Evolutionary conservation across 2,329 filamentous ascomycete species (phyloP), one percentile per base, ranked within the genome.

Genomic region (Colletotrichum sp.): DNA sequence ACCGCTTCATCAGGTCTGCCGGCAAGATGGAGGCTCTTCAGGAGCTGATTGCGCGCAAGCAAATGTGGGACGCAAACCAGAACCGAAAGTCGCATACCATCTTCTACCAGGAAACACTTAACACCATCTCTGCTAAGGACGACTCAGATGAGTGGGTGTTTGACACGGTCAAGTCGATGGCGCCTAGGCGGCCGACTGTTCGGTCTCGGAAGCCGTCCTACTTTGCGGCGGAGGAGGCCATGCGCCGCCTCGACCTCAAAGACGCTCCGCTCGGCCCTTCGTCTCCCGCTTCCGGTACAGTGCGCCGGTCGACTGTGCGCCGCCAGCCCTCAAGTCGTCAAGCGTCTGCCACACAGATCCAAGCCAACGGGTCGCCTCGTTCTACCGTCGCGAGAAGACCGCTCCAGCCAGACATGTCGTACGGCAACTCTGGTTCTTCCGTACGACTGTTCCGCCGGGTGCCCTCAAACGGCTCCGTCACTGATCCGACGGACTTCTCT

Each of bases 141-240:
- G 93, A 96, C 7, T 89, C 95, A 18, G 95, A 98, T 78, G 96
- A 95, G 78, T 99, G 96, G 96, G 94, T 98, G 3, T 99, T 99
- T 82, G 96, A 98, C 82, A 99, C 96, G 0, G 93, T 99, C 82
- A 97, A 95, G 84, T 95, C 94, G 0, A 88, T 93, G 36, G 89
- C 88, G 6, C 89, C 91, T 6, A 91, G 91, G 80, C 92, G 90
- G 52, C 85, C 87, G 16, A 87, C 87, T 0, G 86, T 89, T 70
- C 90, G 87, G 80, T 85, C 88, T 64, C 87, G 91, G 69, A 91
- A 92, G 75, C 87, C 90, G 6, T 92, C 91, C 1, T 88, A 91
- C 49, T 88, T 90, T 77, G 85, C 87, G 52, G 88, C 89, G n/a
- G 92, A 94, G 78, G 91, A 93, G 74, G 88, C 89, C 24, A 86